Evolutionary conservation across 306 rosid species (phyloP).

Genomic region (Dryas alaskensis): DNA sequence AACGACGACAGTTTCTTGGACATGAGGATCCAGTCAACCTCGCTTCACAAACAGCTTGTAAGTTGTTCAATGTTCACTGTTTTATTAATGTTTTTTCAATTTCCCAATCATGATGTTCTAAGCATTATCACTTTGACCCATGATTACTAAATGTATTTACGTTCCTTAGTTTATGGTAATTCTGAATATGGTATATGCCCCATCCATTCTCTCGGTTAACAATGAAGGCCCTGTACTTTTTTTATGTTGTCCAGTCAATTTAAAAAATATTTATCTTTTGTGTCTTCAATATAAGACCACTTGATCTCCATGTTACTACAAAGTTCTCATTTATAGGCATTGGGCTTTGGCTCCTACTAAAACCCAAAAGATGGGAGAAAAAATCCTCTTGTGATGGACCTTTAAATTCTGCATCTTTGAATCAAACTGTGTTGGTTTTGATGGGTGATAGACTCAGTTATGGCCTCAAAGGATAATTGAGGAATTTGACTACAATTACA

Average conservation of each 20-base stretch:
- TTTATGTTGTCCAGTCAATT: not conserved
- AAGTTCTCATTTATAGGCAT: not conserved
- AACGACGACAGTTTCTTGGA: slow-evolving; percentile 30
- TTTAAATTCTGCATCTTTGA: not conserved
- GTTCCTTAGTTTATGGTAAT: not conserved
- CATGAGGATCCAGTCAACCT: slow-evolving; percentile 62
- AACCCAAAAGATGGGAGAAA: not conserved
- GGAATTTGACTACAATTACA: not conserved
- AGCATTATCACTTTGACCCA: not conserved
- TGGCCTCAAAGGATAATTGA: slow-evolving; percentile 7
- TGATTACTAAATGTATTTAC: not conserved
- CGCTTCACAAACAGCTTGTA: slow-evolving; percentile 83
- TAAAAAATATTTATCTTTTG: not conserved
- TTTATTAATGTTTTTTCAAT: slow-evolving; percentile 1
- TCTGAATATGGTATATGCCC: not conserved
- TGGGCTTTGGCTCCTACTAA: not conserved
- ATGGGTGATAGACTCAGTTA: not conserved
- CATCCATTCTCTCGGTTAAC: not conserved
- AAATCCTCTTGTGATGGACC: not conserved
- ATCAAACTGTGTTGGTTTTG: not conserved
- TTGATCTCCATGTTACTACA: not conserved
- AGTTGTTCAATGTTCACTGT: slow-evolving; percentile 31
- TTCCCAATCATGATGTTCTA: not conserved
- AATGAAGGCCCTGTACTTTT: not conserved
- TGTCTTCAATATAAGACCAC: not conserved